These are phyloP conservation scores for Pleurotus cornucopiae DNA, from an alignment of 768 basidiomycete genomes.

Conservation along the genomic window DNA sequence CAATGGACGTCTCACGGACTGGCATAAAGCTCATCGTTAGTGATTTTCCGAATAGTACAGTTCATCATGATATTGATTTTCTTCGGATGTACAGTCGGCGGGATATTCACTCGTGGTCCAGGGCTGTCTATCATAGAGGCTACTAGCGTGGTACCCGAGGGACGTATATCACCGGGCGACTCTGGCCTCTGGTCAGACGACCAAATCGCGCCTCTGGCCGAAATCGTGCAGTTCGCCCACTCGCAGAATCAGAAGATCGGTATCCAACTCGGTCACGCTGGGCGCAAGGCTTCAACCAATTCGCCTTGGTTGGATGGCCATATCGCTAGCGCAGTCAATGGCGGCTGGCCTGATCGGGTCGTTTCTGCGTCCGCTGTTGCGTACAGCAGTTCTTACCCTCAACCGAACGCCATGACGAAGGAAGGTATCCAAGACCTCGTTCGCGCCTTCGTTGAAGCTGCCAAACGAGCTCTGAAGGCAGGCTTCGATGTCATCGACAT, in stretches of 20 bases:
- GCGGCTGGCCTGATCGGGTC: conserved; percentile 25
- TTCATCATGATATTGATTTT: not conserved
- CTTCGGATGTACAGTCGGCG: conserved; percentile 32
- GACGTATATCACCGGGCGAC: conserved; percentile 61
- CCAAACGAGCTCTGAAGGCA: conserved; percentile 36
- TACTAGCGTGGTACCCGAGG: conserved; percentile 48
- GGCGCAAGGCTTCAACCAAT: conserved; percentile 49
- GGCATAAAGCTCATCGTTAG: conserved; percentile 38
- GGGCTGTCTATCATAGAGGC: conserved; percentile 63
- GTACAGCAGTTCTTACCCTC: conserved; percentile 29
- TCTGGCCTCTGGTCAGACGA: conserved; percentile 57
- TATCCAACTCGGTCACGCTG: conserved; percentile 60
- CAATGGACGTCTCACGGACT: conserved; percentile 34
- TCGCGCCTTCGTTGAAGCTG: conserved; percentile 34
- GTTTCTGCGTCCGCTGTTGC: conserved; percentile 39
- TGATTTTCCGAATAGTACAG: conserved; percentile 23
- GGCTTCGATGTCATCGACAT: conserved; percentile 43
- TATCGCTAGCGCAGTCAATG: conserved; percentile 3
- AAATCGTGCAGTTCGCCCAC: conserved; percentile 51
- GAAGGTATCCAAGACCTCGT: conserved; percentile 44
- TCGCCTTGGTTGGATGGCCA: conserved; percentile 43
- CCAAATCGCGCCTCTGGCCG: conserved; percentile 35
- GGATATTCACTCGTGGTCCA: conserved; percentile 45
- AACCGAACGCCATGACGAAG: conserved; percentile 39
- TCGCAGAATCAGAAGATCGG: conserved; percentile 50